Percentiles rank a stretch among this genome's conserved stretches.
Evolutionary conservation across 2,329 filamentous ascomycete genomes (phyloP).

Genomic region (Neonectria sp.): DNA sequence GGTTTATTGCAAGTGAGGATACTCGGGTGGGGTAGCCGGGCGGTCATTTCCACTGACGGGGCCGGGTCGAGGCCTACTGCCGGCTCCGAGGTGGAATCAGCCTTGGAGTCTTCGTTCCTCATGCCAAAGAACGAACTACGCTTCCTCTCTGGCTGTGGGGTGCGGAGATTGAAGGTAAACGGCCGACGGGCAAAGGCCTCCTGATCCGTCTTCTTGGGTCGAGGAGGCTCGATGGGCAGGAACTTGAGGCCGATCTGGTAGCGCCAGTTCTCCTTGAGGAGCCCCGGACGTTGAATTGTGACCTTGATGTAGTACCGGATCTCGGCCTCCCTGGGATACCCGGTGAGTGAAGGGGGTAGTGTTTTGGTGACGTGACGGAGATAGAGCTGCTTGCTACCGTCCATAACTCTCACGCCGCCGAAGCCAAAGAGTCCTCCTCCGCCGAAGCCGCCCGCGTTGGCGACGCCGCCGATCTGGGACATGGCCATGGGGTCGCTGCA

Average conservation of each 20-base stretch:
- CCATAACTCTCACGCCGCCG: slow-evolving; percentile 72
- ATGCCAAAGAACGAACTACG: slow-evolving; percentile 74
- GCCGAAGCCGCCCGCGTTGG: slow-evolving; percentile 67
- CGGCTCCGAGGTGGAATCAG: slow-evolving; percentile 42
- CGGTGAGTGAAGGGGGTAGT: slow-evolving; percentile 89
- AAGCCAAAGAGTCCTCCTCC: slow-evolving; percentile 63
- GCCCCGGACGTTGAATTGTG: slow-evolving; percentile 89
- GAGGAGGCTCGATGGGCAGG: slow-evolving; percentile 91
- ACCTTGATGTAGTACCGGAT: slow-evolving; percentile 96
- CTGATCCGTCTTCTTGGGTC: slow-evolving; percentile 75
- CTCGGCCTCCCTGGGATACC: slow-evolving; percentile 88
- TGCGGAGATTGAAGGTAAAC: slow-evolving; percentile 68
- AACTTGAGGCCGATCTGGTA: slow-evolving; percentile 82
- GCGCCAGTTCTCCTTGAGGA: slow-evolving; percentile 93
- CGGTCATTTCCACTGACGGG: slow-evolving; percentile 82
- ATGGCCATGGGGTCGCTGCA: slow-evolving; percentile 71
- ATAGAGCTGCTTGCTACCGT: slow-evolving; percentile 74
- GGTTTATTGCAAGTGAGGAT: slow-evolving; percentile 92
- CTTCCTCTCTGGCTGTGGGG: slow-evolving; percentile 59
- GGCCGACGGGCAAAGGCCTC: slow-evolving; percentile 88
- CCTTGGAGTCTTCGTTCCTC: slow-evolving; percentile 46
- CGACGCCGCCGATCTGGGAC: slow-evolving; percentile 68
- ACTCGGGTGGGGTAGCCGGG: slow-evolving; percentile 87
- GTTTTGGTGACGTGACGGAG: slow-evolving; percentile 85
- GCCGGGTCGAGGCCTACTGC: slow-evolving; percentile 54